These are phyloP conservation scores for Pyrenophora seminiperda DNA, from an alignment of 2,329 filamentous ascomycete genomes.

Conservation along the genomic window DNA sequence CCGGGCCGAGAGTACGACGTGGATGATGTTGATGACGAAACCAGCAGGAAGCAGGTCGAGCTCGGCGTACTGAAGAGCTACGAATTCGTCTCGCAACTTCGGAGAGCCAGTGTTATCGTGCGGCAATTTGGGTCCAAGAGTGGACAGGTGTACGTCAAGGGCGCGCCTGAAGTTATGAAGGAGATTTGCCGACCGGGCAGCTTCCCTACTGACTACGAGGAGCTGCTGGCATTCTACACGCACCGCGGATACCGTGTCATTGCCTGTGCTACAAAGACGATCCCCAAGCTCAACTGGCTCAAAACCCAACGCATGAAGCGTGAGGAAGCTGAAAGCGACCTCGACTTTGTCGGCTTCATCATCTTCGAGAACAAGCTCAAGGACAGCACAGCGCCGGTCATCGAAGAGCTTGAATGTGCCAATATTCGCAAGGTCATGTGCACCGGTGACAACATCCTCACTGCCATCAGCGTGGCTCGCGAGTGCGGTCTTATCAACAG, in stretches of 20 bases:
- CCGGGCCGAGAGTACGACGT: slow-evolving; percentile 62
- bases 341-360: slow-evolving; percentile 94
- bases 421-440: slow-evolving; percentile 94
- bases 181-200: slow-evolving; percentile 86
- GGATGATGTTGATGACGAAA: slow-evolving; percentile 55
- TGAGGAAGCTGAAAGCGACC: slow-evolving; percentile 77
- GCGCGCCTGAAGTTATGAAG: slow-evolving; percentile 93
- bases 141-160: slow-evolving; percentile 91
- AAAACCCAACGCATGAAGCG: slow-evolving; percentile 94
- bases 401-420: slow-evolving; percentile 80
- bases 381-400: slow-evolving; percentile 77
- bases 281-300: slow-evolving; percentile 87
- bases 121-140: slow-evolving; percentile 83
- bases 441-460: slow-evolving; percentile 96
- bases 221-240: slow-evolving; percentile 86
- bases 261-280: slow-evolving; percentile 87
- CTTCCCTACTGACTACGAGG: slow-evolving; percentile 88
- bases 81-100: slow-evolving; percentile 91
- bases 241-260: slow-evolving; percentile 97
- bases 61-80: slow-evolving; percentile 90
- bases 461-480: slow-evolving; percentile 91
- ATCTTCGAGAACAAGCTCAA: slow-evolving; percentile 99
- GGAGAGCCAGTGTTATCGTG: slow-evolving; percentile 90
- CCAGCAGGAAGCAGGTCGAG: slow-evolving; percentile 67
- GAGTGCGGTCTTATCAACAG: slow-evolving; percentile 84